Evolutionary conservation across 768 basidiomycete genomes (phyloP).

Genomic region (Leucosporidium scottii): DNA sequence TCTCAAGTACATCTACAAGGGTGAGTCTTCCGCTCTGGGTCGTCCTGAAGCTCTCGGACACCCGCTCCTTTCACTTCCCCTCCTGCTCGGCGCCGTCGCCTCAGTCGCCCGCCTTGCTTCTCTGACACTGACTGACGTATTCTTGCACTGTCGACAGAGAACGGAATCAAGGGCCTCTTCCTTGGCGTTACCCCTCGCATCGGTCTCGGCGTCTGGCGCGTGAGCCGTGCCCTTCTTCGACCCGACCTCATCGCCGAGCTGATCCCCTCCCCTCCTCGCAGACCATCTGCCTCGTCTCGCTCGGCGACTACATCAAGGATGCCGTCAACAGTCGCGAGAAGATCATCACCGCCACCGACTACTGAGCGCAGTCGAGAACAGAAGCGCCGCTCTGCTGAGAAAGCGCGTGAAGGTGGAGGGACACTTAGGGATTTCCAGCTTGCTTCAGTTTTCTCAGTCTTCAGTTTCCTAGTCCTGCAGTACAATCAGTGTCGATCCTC

Average conservation of each 20-base stretch:
- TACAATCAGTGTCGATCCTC: too few species aligned
- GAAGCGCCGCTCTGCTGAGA: too few species aligned
- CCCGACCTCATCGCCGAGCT: neutral
- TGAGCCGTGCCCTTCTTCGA: neutral
- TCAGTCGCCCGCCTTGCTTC: neutral
- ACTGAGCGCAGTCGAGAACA: too few species aligned
- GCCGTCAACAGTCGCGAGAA: too few species aligned
- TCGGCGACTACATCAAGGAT: too few species aligned
- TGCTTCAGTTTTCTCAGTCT: too few species aligned
- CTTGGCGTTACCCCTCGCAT: slow-evolving; percentile 95
- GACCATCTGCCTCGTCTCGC: slow-evolving; percentile 80
- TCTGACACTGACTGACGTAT: neutral
- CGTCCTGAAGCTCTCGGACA: too few species aligned
- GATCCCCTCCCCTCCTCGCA: slow-evolving; percentile 44
- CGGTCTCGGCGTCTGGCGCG: slow-evolving; percentile 76
- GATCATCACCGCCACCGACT: too few species aligned
- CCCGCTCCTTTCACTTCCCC: neutral
- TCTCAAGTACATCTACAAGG: slow-evolving; percentile 80
- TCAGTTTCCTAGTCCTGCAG: too few species aligned
- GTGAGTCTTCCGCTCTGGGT: neutral
- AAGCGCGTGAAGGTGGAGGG: too few species aligned
- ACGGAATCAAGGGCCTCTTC: slow-evolving; percentile 90
- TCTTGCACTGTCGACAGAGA: slow-evolving; percentile 44
- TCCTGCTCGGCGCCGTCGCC: neutral
- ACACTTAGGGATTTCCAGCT: too few species aligned